These are phyloP conservation scores for Pseudomonodictys pantanalensis DNA, from an alignment of 495 filamentous ascomycete species.

Conservation along the genomic window DNA sequence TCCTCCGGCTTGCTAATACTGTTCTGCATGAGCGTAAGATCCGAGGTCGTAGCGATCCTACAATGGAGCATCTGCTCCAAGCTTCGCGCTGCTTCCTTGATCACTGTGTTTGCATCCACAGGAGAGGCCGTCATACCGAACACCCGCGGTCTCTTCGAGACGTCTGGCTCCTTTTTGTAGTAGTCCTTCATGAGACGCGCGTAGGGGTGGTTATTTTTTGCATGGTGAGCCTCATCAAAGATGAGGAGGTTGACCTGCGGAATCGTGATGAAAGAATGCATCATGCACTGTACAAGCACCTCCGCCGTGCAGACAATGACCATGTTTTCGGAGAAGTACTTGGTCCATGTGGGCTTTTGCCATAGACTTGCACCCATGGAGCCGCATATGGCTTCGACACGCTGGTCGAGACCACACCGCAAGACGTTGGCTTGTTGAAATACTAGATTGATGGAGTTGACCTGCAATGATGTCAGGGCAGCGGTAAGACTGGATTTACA, in stretches of 20 bases:
- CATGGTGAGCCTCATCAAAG: constrained; percentile 96
- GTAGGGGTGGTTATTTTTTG: constrained; percentile 92
- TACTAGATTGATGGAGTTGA: constrained; percentile 85
- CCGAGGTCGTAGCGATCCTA: constrained; percentile 77
- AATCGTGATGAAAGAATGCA: constrained; percentile 77
- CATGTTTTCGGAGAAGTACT: constrained; percentile 68
- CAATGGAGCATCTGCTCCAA: constrained; percentile 76
- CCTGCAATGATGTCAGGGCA: constrained; percentile 44
- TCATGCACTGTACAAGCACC: constrained; percentile 74
- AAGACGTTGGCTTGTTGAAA: constrained; percentile 88
- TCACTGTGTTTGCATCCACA: constrained; percentile 76
- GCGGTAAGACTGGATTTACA: background rate
- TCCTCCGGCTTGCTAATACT: constrained; percentile 62
- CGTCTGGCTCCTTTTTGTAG: constrained; percentile 55
- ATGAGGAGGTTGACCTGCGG: constrained; percentile 83
- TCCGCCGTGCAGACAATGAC: constrained; percentile 93
- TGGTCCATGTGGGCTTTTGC: constrained; percentile 65
- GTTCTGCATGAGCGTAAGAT: constrained; percentile 59
- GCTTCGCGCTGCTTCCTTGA: constrained; percentile 59
- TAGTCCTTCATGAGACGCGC: constrained; percentile 87
- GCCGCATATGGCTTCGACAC: constrained; percentile 75
- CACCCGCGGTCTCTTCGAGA: constrained; percentile 63
- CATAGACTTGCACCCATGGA: constrained; percentile 66
- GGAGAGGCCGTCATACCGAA: constrained; percentile 98
- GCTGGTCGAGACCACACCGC: constrained; percentile 76